These are phyloP conservation scores for Sporothrix humicola DNA, from an alignment of 2,329 filamentous ascomycete species.

Conservation along the genomic window DNA sequence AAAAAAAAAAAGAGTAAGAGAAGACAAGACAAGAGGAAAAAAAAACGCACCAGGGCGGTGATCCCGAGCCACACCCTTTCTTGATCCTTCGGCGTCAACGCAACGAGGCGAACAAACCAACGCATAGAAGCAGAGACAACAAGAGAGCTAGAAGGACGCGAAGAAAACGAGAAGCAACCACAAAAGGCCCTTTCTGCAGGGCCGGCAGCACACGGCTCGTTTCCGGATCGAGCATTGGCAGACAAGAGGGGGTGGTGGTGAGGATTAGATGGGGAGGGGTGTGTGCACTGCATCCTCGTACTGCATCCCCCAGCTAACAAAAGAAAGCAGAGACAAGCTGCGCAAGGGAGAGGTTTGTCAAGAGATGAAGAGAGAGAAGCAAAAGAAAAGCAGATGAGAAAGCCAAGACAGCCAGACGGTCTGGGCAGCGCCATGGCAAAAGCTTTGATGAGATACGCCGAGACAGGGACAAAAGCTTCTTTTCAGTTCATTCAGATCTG, in stretches of 20 bases:
- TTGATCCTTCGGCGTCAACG: slow-evolving; percentile 7
- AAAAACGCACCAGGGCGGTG: slow-evolving; percentile 11
- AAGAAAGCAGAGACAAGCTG: too few species aligned
- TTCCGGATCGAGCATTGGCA: slow-evolving; percentile 15
- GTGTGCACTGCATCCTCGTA: neutral
- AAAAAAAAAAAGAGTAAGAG: neutral
- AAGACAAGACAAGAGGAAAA: neutral
- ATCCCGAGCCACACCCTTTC: neutral
- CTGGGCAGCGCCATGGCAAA: slow-evolving; percentile 15
- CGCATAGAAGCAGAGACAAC: neutral
- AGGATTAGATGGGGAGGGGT: neutral
- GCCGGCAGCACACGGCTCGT: slow-evolving; percentile 1
- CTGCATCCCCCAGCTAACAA: too few species aligned
- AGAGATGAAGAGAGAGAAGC: neutral
- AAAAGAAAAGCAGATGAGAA: neutral
- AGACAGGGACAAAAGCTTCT: slow-evolving; percentile 1
- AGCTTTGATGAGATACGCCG: neutral
- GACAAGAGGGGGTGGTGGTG: neutral
- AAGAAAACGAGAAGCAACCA: neutral
- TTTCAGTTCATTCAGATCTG: neutral
- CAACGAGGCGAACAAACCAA: neutral
- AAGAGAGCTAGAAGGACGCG: neutral
- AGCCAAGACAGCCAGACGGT: neutral
- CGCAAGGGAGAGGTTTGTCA: neutral
- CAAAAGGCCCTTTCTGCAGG: neutral